These are phyloP conservation scores for Salix viminalis DNA, from an alignment of 345 rosid species.

Conservation along the genomic window DNA sequence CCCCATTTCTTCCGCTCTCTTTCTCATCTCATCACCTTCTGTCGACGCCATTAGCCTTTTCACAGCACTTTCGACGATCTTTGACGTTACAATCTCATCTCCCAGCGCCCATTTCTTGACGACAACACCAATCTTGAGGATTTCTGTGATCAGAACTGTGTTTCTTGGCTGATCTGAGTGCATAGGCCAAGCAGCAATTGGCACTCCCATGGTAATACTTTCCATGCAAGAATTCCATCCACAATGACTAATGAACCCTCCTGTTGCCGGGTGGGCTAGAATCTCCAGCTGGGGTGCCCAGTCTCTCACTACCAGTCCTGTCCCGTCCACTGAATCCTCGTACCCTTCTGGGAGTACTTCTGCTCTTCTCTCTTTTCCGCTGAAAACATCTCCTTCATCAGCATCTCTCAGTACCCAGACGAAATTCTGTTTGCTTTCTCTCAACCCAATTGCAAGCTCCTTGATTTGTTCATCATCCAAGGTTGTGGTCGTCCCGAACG, in stretches of 20 bases:
- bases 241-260: conserved; percentile 61
- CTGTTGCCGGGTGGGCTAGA: conserved; percentile 38
- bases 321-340: conserved; percentile 29
- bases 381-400: conserved; percentile 52
- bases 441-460: conserved; percentile 41
- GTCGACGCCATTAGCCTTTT: conserved; percentile 40
- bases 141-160: conserved; percentile 28
- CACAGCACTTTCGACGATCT: conserved; percentile 24
- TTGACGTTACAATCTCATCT: conserved; percentile 20
- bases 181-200: conserved; percentile 60
- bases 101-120: conserved; percentile 31
- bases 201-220: conserved; percentile 60
- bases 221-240: conserved; percentile 78
- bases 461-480: conserved; percentile 34
- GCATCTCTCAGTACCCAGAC: conserved; percentile 61
- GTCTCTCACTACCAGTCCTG: conserved; percentile 44
- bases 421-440: conserved; percentile 48
- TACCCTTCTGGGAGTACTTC: conserved; percentile 37
- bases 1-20: conserved; percentile 38
- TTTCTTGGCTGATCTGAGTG: conserved; percentile 64
- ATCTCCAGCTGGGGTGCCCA: conserved; percentile 67
- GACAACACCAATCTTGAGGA: conserved; percentile 38
- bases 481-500: conserved; percentile 51
- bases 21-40: conserved; percentile 49
- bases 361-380: conserved; percentile 8